phyloP scores from a whole-genome alignment of 2,329 filamentous ascomycete genomes.

The Cladophialophora yegresii region DNA sequence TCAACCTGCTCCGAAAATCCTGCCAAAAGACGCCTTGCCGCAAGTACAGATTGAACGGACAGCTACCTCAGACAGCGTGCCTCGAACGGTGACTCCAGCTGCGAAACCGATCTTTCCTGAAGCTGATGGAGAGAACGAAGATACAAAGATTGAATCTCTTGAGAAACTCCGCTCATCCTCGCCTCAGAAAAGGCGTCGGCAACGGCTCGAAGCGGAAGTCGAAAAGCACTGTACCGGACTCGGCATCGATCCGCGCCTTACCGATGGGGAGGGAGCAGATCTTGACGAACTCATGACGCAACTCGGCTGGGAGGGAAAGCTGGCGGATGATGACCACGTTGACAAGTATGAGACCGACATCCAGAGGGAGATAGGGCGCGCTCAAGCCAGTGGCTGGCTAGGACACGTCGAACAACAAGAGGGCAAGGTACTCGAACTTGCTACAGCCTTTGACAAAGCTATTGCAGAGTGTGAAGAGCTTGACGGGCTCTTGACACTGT shows the following conservation, averaged over 20 bases:
- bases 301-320: conserved; percentile 82
- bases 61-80: conserved; percentile 39
- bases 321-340: conserved; percentile 72
- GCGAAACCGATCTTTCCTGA: conserved; percentile 19
- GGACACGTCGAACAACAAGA: conserved; percentile 82
- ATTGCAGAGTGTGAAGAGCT: conserved; percentile 95
- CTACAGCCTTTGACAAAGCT: conserved; percentile 81
- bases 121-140: conserved; percentile 37
- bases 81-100: conserved; percentile 27
- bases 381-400: conserved; percentile 91
- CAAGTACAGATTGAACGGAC: conserved; percentile 46
- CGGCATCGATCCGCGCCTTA: conserved; percentile 73
- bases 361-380: conserved; percentile 82
- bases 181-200: conserved; percentile 59
- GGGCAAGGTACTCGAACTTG: conserved; percentile 83
- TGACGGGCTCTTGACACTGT: conserved; percentile 89
- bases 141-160: conserved; percentile 44
- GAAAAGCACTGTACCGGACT: conserved; percentile 74
- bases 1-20: conserved; percentile 35
- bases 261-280: conserved; percentile 74
- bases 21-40: conserved; percentile 40
- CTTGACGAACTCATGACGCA: conserved; percentile 82
- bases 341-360: conserved; percentile 81
- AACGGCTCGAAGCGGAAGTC: conserved; percentile 70
- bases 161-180: conserved; percentile 37